These are phyloP conservation scores for Cyclotella distinguenda DNA, from an alignment of 108 stramenopile genomes.

Conservation along the genomic window DNA sequence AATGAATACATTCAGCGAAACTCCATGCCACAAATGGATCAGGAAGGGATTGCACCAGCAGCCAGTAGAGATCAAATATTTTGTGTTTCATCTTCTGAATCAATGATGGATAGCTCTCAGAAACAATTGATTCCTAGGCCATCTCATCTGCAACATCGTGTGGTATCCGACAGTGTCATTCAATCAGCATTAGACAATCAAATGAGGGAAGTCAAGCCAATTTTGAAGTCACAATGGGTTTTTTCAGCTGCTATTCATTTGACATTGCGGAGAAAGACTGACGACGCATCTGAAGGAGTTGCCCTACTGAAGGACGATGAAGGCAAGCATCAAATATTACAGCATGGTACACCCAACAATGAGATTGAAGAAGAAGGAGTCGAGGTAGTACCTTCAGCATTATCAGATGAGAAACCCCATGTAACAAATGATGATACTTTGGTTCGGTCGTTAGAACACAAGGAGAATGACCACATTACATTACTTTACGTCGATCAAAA, in stretches of 20 bases:
- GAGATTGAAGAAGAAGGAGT: constrained; percentile 16
- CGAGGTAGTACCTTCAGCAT: constrained; percentile 16
- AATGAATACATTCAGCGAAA: constrained; percentile 1
- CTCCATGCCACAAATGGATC: background rate
- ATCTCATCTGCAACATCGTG: background rate
- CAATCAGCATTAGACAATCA: constrained; percentile 12
- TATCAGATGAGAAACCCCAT: constrained; percentile 2
- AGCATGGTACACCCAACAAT: background rate
- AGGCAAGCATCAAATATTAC: background rate
- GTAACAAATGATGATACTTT: constrained; percentile 2
- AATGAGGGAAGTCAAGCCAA: background rate
- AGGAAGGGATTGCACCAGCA: constrained; percentile 21
- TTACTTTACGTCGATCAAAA: constrained; percentile 8
- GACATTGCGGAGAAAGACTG: constrained; percentile 2
- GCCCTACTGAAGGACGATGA: background rate
- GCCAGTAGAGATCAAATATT: constrained; percentile 3
- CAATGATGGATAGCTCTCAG: background rate
- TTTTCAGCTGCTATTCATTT: constrained; percentile 12
- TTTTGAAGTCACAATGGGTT: constrained; percentile 4
- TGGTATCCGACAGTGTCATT: background rate
- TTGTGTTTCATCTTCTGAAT: constrained; percentile 5
- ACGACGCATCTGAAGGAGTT: background rate
- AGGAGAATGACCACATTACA: constrained; percentile 12
- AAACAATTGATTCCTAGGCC: background rate
- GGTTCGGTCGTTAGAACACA: background rate